Percentiles rank a stretch among this genome's conserved stretches.
These are phyloP conservation scores for Solanum pennellii DNA, from an alignment of 257 asterid species.

Conservation along the genomic window DNA sequence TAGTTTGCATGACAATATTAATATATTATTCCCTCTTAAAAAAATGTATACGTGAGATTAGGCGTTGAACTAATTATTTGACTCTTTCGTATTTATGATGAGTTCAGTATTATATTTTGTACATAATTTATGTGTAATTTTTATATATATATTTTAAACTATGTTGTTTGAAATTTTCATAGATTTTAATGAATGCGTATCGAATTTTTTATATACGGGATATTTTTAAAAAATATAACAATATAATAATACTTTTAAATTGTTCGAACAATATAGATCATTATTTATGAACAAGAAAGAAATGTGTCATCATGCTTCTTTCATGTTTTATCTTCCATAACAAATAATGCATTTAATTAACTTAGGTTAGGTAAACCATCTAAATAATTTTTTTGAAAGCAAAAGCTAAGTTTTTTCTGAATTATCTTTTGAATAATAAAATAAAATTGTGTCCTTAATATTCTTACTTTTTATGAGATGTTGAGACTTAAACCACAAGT, in stretches of 20 bases:
- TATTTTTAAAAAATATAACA: neutral
- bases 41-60: neutral
- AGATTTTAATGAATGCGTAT: accelerated
- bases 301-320: neutral
- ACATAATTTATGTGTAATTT: neutral
- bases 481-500: neutral
- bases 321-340: neutral
- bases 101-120: accelerated
- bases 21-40: neutral
- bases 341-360: neutral
- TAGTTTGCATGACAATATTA: neutral
- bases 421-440: neutral
- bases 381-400: neutral
- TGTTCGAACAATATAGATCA: too few species aligned
- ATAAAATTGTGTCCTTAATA: neutral
- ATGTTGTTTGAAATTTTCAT: neutral
- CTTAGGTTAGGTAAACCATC: neutral
- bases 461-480: neutral
- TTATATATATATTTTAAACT: neutral
- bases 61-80: neutral
- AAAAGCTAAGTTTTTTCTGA: neutral
- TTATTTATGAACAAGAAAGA: neutral
- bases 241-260: too few species aligned
- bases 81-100: too few species aligned
- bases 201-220: accelerated